Evolutionary conservation across 1,284 basidiomycete genomes (phyloP).

Genomic region (Bjerkandera adusta): DNA sequence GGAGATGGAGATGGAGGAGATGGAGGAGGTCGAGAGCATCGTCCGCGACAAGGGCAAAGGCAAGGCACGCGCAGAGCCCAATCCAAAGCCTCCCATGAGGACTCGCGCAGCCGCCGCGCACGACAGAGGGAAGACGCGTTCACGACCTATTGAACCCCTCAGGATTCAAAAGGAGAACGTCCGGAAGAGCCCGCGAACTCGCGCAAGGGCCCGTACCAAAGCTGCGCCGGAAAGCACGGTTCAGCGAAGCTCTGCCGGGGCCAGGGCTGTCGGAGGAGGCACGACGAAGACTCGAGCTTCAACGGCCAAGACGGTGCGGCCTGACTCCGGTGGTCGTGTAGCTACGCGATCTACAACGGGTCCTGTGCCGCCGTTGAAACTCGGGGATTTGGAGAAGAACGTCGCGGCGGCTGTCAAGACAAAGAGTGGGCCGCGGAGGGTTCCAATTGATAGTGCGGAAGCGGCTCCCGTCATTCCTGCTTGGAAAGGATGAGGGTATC

Average conservation of each 20-base stretch:
- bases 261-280: slow-evolving; percentile 3
- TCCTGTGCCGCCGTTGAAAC: slow-evolving; percentile 3
- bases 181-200: not conserved
- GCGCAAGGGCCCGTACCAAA: not conserved
- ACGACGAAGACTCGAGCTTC: slow-evolving; percentile 3
- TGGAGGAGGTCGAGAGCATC: slow-evolving; percentile 5
- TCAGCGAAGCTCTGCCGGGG: not conserved
- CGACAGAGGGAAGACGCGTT: not conserved
- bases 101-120: not conserved
- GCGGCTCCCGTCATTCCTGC: slow-evolving; percentile 42
- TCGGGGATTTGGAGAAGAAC: slow-evolving; percentile 5
- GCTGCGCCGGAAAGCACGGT: not conserved
- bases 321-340: not conserved
- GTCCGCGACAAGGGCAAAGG: slow-evolving; percentile 4
- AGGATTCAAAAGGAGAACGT: slow-evolving; percentile 6
- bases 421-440: slow-evolving; percentile 48
- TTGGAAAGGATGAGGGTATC: slow-evolving; percentile 29
- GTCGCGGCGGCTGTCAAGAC: slow-evolving; percentile 3
- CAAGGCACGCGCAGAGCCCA: not conserved
- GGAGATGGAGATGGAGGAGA: not conserved
- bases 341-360: slow-evolving; percentile 3
- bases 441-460: slow-evolving; percentile 55
- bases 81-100: not conserved
- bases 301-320: not conserved
- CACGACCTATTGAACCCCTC: not conserved